These are phyloP conservation scores for Neopestalotiopsis sp. DNA, from an alignment of 2,329 filamentous ascomycete species.

Conservation along the genomic window DNA sequence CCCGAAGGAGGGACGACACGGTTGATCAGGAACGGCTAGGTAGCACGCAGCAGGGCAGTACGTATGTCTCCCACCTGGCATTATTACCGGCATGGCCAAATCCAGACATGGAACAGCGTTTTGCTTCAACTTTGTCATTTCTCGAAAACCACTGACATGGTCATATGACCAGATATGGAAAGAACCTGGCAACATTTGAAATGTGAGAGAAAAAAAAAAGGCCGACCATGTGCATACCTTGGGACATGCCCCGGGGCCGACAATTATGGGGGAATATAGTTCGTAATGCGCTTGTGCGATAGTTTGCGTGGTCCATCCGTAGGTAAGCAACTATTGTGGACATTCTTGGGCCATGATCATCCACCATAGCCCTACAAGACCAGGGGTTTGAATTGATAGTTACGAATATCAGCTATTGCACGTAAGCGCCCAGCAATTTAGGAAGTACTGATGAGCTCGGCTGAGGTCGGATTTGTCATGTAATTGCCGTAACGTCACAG, in stretches of 20 bases:
- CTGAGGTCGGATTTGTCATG: background rate
- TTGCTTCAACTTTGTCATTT: background rate
- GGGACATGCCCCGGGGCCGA: background rate
- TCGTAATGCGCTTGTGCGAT: background rate
- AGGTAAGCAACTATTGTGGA: background rate
- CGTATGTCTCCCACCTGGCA: background rate
- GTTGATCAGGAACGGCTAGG: slow-evolving; percentile 1
- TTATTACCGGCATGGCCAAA: background rate
- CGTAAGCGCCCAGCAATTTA: background rate
- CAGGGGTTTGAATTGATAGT: background rate
- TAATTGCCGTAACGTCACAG: background rate
- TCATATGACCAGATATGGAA: background rate
- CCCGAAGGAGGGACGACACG: slow-evolving; percentile 1
- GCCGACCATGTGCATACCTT: background rate
- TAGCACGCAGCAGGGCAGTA: too few species aligned
- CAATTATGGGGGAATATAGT: background rate
- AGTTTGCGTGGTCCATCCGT: background rate
- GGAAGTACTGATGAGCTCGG: background rate
- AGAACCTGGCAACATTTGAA: background rate
- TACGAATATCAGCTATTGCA: background rate
- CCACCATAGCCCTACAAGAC: background rate
- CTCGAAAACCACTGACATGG: background rate
- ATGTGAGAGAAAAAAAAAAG: background rate
- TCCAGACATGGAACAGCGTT: background rate
- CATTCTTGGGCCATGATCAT: background rate